Base-by-base conservation (phyloP, 495 filamentous ascomycete genomes). In the Hyphodiscus hymeniophilus region DNA sequence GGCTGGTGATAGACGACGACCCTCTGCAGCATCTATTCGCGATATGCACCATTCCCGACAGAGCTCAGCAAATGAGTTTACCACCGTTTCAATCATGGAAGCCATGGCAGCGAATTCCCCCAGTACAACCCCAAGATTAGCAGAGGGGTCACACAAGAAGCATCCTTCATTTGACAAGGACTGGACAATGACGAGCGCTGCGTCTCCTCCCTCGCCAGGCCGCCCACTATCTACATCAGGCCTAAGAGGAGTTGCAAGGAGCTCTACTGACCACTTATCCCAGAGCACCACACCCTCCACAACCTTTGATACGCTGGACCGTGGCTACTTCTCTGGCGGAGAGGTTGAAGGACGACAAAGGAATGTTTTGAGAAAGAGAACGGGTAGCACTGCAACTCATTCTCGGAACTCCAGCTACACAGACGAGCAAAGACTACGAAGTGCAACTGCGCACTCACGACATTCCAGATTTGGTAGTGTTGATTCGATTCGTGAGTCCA, bases 251-350 rank as follows among this genome's bases (percentile, higher is more conserved):
- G 50, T 56, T 12, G 54, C 53, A 11, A 50, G 48, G 32, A 58
- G 54, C 47, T 62, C 63, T 26, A 56, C 53, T 17, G 62, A 66
- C 28, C 60, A 54, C 18, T 47, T 61, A 20, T 61, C 62, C 31
- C 45, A 38, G 8, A 34, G 31, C n/a, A 24, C 38, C 5, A 42
- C 10, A 13, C 50, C 24, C 11, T 36, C 58, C 49, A 52, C 55
- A 53, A 63, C 30, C 62, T 69, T 50, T 30, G 89, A 92, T 26
- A 16, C 42, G 10, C 65, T 91, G 17, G 92, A 98, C 56, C 80
- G 88, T 18, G 92, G 89, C 16, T 97, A 97, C 63, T 94, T 95
- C 60, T 97, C 92, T 1, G 87, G 89, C 5, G 82, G 84, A 8
- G 92, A 98, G 58, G 68, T 79, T 7, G 88, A 95, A 48, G 68